These are phyloP conservation scores for Saccharomycopsis fermentans DNA, from an alignment of 805 yeast genomes.

Conservation along the genomic window DNA sequence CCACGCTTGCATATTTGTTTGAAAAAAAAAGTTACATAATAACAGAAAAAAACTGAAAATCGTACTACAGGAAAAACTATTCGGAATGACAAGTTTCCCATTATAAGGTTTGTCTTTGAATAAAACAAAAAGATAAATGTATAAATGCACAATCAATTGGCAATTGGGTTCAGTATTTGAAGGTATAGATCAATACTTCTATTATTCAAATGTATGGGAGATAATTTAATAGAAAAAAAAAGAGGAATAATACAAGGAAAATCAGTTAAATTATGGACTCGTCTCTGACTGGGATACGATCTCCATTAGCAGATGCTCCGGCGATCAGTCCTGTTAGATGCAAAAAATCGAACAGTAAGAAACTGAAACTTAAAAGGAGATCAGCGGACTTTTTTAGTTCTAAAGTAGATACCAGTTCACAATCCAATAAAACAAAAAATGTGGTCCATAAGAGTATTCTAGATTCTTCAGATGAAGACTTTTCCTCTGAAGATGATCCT, in stretches of 20 bases:
- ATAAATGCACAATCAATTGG: too few relatives aligned
- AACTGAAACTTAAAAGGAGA: neutral
- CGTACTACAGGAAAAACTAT: too few relatives aligned
- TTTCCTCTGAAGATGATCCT: neutral
- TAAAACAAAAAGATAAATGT: too few relatives aligned
- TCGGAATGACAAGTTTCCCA: too few relatives aligned
- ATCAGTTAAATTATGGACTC: neutral
- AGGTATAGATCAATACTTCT: too few relatives aligned
- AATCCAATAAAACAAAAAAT: neutral
- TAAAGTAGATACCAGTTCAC: neutral
- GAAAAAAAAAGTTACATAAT: too few relatives aligned
- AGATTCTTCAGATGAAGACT: neutral
- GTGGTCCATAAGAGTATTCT: neutral
- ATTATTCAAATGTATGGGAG: neutral
- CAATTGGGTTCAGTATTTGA: too few relatives aligned
- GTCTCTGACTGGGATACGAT: neutral
- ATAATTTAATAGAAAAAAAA: neutral
- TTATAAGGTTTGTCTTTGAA: too few relatives aligned
- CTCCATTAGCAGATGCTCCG: constrained; percentile 11
- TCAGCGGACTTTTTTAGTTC: neutral
- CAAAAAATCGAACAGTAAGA: neutral
- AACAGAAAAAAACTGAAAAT: too few relatives aligned
- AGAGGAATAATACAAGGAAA: neutral
- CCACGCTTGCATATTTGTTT: too few relatives aligned
- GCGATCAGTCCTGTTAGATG: constrained; percentile 10